Evolutionary conservation across 2,329 filamentous ascomycete species (phyloP).

Genomic region (Aspergillus sp.): DNA sequence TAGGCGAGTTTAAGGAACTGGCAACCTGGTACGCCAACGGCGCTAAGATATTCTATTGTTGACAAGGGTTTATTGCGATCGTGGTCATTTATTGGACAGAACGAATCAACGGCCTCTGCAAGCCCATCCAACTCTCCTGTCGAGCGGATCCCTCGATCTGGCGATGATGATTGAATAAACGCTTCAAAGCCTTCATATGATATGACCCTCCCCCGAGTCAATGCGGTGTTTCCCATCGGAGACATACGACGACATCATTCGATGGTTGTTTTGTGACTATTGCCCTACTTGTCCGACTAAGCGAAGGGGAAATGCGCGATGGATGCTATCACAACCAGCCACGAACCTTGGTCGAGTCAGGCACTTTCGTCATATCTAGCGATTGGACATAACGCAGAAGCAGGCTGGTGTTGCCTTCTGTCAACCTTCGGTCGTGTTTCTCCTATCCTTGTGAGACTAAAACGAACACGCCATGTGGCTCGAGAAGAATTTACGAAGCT

Average conservation of each 20-base stretch:
- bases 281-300: neutral
- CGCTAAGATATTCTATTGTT: neutral
- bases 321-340: slow-evolving; percentile 11
- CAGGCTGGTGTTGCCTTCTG: slow-evolving; percentile 1
- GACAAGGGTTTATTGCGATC: neutral
- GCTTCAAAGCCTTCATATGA: neutral
- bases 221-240: neutral
- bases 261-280: neutral
- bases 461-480: slow-evolving; percentile 18
- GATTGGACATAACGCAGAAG: slow-evolving; percentile 7
- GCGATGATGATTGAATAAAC: neutral
- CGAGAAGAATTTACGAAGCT: neutral
- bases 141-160: neutral
- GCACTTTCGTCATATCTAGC: neutral
- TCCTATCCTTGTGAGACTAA: slow-evolving; percentile 13
- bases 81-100: slow-evolving; percentile 1
- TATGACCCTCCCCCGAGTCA: neutral
- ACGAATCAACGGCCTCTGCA: slow-evolving; percentile 5
- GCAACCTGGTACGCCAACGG: slow-evolving; percentile 1
- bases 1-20: slow-evolving; percentile 1
- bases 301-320: neutral
- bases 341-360: slow-evolving; percentile 3
- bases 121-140: neutral
- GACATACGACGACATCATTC: neutral
- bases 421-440: slow-evolving; percentile 11